These are phyloP conservation scores for Termitomyces eurrhizus DNA, from an alignment of 768 basidiomycete genomes.

Conservation along the genomic window DNA sequence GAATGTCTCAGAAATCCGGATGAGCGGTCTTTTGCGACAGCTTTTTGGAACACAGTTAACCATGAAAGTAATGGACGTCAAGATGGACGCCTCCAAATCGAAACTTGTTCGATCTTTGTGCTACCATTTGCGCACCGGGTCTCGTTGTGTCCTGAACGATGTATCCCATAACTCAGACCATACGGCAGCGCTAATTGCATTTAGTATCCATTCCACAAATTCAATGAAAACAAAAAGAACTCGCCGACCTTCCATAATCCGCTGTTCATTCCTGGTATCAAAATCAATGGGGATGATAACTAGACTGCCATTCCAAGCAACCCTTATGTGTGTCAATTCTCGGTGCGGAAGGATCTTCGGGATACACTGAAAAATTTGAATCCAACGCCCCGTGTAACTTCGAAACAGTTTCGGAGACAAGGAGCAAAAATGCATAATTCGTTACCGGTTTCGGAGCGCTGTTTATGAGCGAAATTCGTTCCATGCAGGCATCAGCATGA, in stretches of 20 bases:
- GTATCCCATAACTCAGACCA: background rate
- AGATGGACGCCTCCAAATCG: background rate
- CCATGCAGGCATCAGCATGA: background rate
- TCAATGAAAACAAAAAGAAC: background rate
- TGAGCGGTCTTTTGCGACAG: background rate
- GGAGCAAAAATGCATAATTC: background rate
- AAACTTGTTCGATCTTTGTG: background rate
- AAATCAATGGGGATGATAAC: no score
- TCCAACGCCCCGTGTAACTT: no score
- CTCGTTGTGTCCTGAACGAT: background rate
- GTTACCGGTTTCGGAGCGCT: background rate
- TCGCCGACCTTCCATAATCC: background rate
- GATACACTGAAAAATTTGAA: background rate
- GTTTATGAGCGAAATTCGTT: background rate
- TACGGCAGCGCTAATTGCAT: background rate
- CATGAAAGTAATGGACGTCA: background rate
- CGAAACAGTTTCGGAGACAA: background rate
- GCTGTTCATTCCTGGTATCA: no score
- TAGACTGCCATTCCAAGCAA: no score
- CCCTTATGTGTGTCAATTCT: no score
- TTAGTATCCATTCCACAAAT: background rate
- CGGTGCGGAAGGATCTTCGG: background rate
- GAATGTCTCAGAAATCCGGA: background rate
- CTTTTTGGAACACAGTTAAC: background rate
- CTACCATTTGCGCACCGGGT: background rate